Percentiles rank a stretch among this genome's conserved stretches.
phyloP scores from a whole-genome alignment of 305 asterid species.

The Rubia tinctorum region DNA sequence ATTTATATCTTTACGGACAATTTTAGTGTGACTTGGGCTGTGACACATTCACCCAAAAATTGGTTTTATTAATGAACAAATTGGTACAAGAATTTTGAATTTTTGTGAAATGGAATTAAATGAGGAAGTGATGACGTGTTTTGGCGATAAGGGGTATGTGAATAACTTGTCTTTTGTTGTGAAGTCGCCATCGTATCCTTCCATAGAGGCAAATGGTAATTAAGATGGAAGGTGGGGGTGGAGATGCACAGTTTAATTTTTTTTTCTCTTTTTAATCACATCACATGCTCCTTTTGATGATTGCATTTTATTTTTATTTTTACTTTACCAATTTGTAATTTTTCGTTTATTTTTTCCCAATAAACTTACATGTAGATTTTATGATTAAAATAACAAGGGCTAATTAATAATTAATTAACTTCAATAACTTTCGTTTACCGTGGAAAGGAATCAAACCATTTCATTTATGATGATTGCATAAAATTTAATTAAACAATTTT shows the following conservation, averaged over 20 bases:
- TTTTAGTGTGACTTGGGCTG: background rate
- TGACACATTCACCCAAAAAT: background rate
- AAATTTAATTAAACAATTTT: too few species aligned
- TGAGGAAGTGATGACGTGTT: background rate
- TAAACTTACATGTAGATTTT: too few species aligned
- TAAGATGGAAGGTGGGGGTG: background rate
- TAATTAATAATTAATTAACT: too few species aligned
- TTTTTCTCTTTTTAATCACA: background rate
- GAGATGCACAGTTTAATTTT: background rate
- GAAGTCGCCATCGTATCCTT: background rate
- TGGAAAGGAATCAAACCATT: too few species aligned
- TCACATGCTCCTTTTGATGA: background rate
- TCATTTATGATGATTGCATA: too few species aligned
- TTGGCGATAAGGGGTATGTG: background rate
- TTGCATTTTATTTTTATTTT: background rate
- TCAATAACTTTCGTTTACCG: too few species aligned
- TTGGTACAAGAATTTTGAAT: background rate
- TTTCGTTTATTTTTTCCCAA: too few species aligned
- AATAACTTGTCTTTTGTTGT: background rate
- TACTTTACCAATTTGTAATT: background rate
- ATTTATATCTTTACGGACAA: too few species aligned
- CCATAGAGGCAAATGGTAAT: background rate
- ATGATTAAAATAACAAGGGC: too few species aligned
- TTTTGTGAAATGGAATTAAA: background rate
- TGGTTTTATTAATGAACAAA: background rate